Evolutionary conservation across 1,139 yeast species (phyloP).

Genomic region (Geotrichum europaeum): DNA sequence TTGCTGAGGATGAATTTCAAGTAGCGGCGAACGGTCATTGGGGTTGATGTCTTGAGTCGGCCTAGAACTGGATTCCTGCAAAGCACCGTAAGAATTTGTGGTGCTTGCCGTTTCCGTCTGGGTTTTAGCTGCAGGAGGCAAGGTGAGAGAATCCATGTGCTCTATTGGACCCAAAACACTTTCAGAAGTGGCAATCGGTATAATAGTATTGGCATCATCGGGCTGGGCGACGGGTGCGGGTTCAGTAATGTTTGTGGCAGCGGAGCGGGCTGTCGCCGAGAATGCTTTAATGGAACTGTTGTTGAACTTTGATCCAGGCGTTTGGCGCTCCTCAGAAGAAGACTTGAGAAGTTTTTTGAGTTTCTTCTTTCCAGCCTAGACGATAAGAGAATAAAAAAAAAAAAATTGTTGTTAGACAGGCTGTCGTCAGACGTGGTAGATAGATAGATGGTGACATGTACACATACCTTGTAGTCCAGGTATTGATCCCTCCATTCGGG

Average conservation of each 20-base stretch:
- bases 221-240: conserved; percentile 10
- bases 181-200: conserved; percentile 2
- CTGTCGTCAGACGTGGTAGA: background rate
- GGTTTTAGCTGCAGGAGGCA: conserved; percentile 29
- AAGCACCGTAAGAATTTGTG: conserved; percentile 10
- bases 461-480: conserved; percentile 55
- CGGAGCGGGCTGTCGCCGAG: conserved; percentile 12
- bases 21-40: conserved; percentile 33
- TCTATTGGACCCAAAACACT: conserved; percentile 11
- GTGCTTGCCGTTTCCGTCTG: conserved; percentile 1
- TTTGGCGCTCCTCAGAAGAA: conserved; percentile 19
- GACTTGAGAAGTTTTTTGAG: conserved; percentile 42
- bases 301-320: conserved; percentile 3
- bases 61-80: background rate
- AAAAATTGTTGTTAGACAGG: background rate
- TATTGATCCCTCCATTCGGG: conserved; percentile 88
- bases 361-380: conserved; percentile 47
- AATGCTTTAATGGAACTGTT: conserved; percentile 1
- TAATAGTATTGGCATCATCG: conserved; percentile 11
- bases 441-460: background rate
- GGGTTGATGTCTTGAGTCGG: conserved; percentile 10
- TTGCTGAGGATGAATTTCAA: conserved; percentile 15
- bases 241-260: conserved; percentile 13
- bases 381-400: background rate
- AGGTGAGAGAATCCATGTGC: conserved; percentile 18